Evolutionary conservation across 2,329 filamentous ascomycete species (phyloP).

Genomic region (Drechmeria coniospora): DNA sequence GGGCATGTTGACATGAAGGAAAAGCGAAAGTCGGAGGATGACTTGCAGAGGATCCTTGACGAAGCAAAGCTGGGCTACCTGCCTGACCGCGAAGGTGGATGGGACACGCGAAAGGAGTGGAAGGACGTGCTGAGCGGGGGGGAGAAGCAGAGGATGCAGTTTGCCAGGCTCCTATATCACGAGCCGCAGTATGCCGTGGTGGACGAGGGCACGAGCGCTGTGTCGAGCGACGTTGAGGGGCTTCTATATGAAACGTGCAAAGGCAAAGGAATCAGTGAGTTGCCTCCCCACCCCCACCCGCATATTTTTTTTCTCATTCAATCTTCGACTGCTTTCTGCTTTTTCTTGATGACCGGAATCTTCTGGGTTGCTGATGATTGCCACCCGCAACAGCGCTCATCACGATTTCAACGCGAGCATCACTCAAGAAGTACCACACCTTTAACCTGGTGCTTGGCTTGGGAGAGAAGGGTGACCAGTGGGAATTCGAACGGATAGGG

Average conservation of each 20-base stretch:
- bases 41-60: slow-evolving; percentile 65
- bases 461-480: slow-evolving; percentile 68
- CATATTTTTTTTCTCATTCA: neutral
- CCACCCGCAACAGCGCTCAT: slow-evolving; percentile 56
- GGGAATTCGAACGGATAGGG: slow-evolving; percentile 88
- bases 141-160: slow-evolving; percentile 90
- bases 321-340: too few species aligned
- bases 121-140: slow-evolving; percentile 95
- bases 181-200: slow-evolving; percentile 90
- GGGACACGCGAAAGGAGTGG: slow-evolving; percentile 96
- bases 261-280: slow-evolving; percentile 79
- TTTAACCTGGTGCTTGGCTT: slow-evolving; percentile 76
- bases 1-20: slow-evolving; percentile 88
- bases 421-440: slow-evolving; percentile 88
- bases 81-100: slow-evolving; percentile 81
- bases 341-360: too few species aligned
- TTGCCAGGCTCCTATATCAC: slow-evolving; percentile 83
- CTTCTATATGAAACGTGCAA: slow-evolving; percentile 87
- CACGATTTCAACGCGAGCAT: slow-evolving; percentile 87
- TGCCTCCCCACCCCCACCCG: neutral
- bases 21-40: slow-evolving; percentile 59
- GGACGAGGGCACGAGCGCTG: slow-evolving; percentile 89
- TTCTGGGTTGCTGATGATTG: too few species aligned
- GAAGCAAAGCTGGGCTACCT: slow-evolving; percentile 79
- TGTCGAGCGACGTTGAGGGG: slow-evolving; percentile 88